Evolutionary conservation across 2,329 filamentous ascomycete genomes (phyloP), one percentile per base, ranked within the genome.

Genomic region (Exophiala sideris): DNA sequence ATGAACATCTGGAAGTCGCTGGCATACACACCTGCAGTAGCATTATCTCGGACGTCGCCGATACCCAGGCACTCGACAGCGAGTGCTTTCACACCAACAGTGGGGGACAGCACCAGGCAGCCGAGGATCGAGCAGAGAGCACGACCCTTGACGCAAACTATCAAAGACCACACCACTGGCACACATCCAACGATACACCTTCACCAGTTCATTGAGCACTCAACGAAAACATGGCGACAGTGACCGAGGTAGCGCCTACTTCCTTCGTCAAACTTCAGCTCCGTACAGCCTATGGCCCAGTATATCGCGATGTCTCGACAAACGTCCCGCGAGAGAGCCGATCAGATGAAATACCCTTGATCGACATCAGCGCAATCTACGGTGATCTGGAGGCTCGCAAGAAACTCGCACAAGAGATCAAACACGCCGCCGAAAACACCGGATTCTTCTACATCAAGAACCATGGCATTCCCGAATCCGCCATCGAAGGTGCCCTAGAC

Each of bases 281-380:
- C 2, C 68, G 73, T 33, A 75, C 73, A 1, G 71, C 73, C 0
- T 72, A 72, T 34, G 75, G 75, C 1, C 70, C 73, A 1, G 74
- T 74, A 33, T 77, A 67, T 59, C 71, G 76, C 18, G 67, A 73
- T 11, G 71, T 78, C 2, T 70, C 73, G 12, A 72, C 67, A 20
- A 69, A 68, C 1, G 68, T 73, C 6, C 72, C 74, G 3, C 66
- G 75, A 18, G 66, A 69, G 24, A 72, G 72, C 34, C 70, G 68
- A 3, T 58, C 66, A 2, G 70, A 67, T 61, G 75, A 83, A 63
- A 79, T 83, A 10, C 80, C 80, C 2, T 63, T 83, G 39, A 79
- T 83, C 48, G 78, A 83, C 60, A 65, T 82, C 5, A 69, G 71
- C 0, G 63, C 66, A 10, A 71, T 76, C 50, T 70, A 72, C 46